phyloP scores from a whole-genome alignment of 805 yeast genomes.

The Diddensiella santjacobensis region DNA sequence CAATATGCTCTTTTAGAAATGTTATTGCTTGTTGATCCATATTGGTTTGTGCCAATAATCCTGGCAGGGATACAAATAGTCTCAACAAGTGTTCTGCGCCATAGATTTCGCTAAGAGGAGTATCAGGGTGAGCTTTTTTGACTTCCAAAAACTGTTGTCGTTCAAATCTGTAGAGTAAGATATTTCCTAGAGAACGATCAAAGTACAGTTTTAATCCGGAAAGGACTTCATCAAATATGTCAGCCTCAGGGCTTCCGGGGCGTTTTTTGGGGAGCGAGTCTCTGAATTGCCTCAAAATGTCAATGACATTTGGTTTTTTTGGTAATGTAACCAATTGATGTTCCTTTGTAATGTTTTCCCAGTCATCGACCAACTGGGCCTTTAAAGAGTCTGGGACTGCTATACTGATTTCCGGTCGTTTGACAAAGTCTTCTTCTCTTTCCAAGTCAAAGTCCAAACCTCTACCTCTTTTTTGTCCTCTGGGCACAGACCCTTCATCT shows the following conservation, averaged over 20 bases:
- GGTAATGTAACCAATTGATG: slow-evolving; percentile 69
- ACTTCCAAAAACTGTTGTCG: slow-evolving; percentile 65
- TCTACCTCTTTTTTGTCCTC: slow-evolving; percentile 22
- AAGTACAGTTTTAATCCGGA: slow-evolving; percentile 70
- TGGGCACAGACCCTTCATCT: slow-evolving; percentile 6
- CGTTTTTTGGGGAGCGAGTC: slow-evolving; percentile 26
- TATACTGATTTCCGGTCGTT: slow-evolving; percentile 49
- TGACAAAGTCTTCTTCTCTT: slow-evolving; percentile 34
- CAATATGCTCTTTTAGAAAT: slow-evolving; percentile 52
- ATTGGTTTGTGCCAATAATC: slow-evolving; percentile 68
- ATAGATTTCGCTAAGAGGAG: slow-evolving; percentile 49
- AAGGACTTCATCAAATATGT: slow-evolving; percentile 62
- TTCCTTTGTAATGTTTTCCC: slow-evolving; percentile 87
- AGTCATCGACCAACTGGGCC: slow-evolving; percentile 76
- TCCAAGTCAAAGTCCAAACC: slow-evolving; percentile 34
- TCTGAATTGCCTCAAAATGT: slow-evolving; percentile 53
- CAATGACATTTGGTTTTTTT: slow-evolving; percentile 47
- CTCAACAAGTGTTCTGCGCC: slow-evolving; percentile 83
- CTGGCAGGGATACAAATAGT: slow-evolving; percentile 74
- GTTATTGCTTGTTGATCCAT: slow-evolving; percentile 75
- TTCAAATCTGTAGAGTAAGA: slow-evolving; percentile 71
- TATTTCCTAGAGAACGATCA: slow-evolving; percentile 64
- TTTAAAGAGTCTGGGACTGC: slow-evolving; percentile 65
- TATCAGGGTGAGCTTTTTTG: slow-evolving; percentile 35
- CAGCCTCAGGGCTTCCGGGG: slow-evolving; percentile 39